These are phyloP conservation scores for Lojkania enalia DNA, from an alignment of 2,329 filamentous ascomycete genomes.

Conservation along the genomic window DNA sequence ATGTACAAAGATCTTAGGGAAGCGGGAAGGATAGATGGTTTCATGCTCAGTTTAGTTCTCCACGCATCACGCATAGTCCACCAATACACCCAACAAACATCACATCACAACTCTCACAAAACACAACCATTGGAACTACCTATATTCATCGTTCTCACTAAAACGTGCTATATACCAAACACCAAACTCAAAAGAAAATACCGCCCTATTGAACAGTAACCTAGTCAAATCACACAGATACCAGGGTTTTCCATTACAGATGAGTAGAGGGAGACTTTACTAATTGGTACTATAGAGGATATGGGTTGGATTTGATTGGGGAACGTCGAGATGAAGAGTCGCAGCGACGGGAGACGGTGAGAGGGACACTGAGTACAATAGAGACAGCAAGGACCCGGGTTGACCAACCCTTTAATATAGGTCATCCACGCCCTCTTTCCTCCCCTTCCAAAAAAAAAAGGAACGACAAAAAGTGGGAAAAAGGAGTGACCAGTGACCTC, in stretches of 20 bases:
- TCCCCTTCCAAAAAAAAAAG: constrained; percentile 11
- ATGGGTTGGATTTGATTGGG: too few relatives aligned
- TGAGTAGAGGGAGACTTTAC: constrained; percentile 4
- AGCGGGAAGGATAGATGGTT: too few relatives aligned
- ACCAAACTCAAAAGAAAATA: constrained; percentile 3
- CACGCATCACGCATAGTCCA: too few relatives aligned
- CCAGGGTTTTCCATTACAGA: constrained; percentile 11
- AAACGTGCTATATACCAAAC: constrained; percentile 18
- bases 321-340: not conserved
- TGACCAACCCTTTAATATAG: constrained; percentile 1
- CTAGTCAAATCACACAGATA: constrained; percentile 2
- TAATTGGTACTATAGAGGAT: constrained; percentile 4
- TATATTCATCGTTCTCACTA: constrained; percentile 22
- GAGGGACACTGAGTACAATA: constrained; percentile 5
- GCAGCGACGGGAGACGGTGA: not conserved
- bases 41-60: too few relatives aligned
- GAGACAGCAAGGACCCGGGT: constrained; percentile 5
- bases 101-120: too few relatives aligned
- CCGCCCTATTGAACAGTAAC: constrained; percentile 2
- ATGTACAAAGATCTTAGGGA: too few relatives aligned
- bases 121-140: too few relatives aligned
- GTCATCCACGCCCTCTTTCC: constrained; percentile 5
- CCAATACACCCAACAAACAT: too few relatives aligned
- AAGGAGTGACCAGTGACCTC: constrained; percentile 15
- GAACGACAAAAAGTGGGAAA: constrained; percentile 16